Evolutionary conservation across 768 basidiomycete species (phyloP), one percentile per base, ranked within the genome.

Genomic region (Xanthoconium stramineum): DNA sequence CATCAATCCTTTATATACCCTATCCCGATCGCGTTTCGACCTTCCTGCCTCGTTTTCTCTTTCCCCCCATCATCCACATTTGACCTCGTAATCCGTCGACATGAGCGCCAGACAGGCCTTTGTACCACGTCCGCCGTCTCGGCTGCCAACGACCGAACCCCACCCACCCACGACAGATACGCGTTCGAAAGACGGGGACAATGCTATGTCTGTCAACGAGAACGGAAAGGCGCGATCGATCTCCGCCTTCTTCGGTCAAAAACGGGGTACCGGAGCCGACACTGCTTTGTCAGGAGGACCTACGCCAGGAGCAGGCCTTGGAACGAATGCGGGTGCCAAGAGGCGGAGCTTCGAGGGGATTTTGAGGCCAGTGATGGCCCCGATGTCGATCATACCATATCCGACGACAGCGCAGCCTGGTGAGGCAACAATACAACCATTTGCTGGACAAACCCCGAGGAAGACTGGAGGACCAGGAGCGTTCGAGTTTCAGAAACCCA

Each of bases 51-150:
- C 12, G 4, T 24, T 51, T 50, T 32, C 2, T 14, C 44, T 28
- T 32, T 6, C n/a, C 20, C 50, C 30, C 20, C 48, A 47, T 14
- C 59, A 15, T 19, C 33, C 19, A 2, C 19, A n/a, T 11, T 15
- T 12, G 13, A 30, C n/a, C 29, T 30, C 12, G 7, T 13, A 35
- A 11, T 55, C 9, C 32, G 11, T 44, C 29, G 20, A 37, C 12
- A 69, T 69, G 68, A 69, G 69, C 36, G 65, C 68, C 2, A 24
- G 68, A 47, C 69, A 69, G 15, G 59, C 63, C 7, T 69, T 69
- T 49, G 11, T 62, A 33, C 69, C 68, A 5, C 66, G 58, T 8
- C 47, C 65, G 1, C 50, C 58, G 11, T 67, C 68, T 11, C 39
- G 53, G 35, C 14, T 46, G 9, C 47, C 45, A 14, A 37, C 46